Evolutionary conservation across 106 monocot genomes (phyloP).

Genomic region (Acorus gramineus): DNA sequence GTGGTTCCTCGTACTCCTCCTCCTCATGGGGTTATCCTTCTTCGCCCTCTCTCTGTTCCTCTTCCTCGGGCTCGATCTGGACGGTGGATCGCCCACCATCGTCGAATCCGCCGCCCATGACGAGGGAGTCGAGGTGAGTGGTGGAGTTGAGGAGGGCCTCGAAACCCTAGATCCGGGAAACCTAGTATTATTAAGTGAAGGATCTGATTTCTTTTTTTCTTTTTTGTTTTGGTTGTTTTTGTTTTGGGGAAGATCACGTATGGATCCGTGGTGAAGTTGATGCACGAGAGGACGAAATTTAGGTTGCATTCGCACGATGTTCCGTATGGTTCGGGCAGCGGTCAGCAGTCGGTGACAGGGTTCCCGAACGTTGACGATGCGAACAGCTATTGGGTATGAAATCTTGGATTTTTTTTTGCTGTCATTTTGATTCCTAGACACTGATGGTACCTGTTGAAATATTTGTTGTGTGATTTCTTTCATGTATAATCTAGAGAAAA

Average conservation of each 20-base stretch:
- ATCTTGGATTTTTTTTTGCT: no score
- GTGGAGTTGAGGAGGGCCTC: not conserved
- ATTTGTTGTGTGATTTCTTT: not conserved
- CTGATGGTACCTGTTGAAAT: not conserved
- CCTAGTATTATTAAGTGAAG: not conserved
- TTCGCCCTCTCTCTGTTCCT: constrained; percentile 52
- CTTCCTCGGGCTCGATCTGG: constrained; percentile 32
- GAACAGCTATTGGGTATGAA: constrained; percentile 80
- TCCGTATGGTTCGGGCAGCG: constrained; percentile 80
- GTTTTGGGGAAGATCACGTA: constrained; percentile 45
- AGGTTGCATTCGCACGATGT: constrained; percentile 84
- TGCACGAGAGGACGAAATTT: constrained; percentile 80
- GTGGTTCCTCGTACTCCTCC: constrained; percentile 41
- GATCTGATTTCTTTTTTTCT: not conserved
- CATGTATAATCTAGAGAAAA: no score
- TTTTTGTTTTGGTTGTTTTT: not conserved
- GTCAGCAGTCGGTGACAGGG: constrained; percentile 84
- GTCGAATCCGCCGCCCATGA: constrained; percentile 10
- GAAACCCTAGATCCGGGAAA: not conserved
- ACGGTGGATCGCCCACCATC: constrained; percentile 29
- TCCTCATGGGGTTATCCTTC: constrained; percentile 47
- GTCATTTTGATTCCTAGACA: no score
- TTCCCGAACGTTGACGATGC: constrained; percentile 67
- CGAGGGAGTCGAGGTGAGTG: constrained; percentile 48
- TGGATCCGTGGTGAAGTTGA: constrained; percentile 63